Percentiles rank a stretch among this genome's conserved stretches.
Conservation (phyloP, 495 filamentous ascomycete genomes). For the Aspergillus affinis region DNA sequence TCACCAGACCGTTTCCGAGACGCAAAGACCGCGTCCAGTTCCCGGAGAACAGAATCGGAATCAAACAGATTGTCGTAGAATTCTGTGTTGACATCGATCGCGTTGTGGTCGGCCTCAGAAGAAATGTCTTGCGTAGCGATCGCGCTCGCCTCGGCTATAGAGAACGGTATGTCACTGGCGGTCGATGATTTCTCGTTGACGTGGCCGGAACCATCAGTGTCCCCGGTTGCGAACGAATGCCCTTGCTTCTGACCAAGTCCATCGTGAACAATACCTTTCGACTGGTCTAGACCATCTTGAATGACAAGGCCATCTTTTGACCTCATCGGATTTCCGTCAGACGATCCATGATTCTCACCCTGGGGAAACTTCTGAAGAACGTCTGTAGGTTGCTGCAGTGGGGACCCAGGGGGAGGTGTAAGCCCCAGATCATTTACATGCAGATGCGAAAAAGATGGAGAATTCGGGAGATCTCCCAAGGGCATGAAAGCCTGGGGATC, state of each 20-base stretch:
- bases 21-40: constrained; percentile 19
- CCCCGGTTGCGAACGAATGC: neutral
- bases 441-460: constrained; percentile 16
- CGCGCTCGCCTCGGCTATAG: neutral
- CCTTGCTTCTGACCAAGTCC: neutral
- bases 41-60: constrained; percentile 18
- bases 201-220: neutral
- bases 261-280: neutral
- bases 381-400: constrained; percentile 26
- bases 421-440: constrained; percentile 43
- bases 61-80: constrained; percentile 24
- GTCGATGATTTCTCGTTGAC: neutral
- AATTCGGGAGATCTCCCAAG: constrained; percentile 20
- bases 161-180: neutral
- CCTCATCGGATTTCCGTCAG: constrained; percentile 1
- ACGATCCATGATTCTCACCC: constrained; percentile 13
- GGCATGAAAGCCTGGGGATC: constrained; percentile 19
- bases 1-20: constrained; percentile 26
- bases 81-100: constrained; percentile 7
- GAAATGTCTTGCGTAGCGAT: neutral
- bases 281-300: neutral
- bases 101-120: neutral
- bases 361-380: constrained; percentile 6
- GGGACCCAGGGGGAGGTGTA: constrained; percentile 44
- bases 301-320: neutral